Conservation (phyloP, 2,329 filamentous ascomycete species). For the Hortaea sp. region DNA sequence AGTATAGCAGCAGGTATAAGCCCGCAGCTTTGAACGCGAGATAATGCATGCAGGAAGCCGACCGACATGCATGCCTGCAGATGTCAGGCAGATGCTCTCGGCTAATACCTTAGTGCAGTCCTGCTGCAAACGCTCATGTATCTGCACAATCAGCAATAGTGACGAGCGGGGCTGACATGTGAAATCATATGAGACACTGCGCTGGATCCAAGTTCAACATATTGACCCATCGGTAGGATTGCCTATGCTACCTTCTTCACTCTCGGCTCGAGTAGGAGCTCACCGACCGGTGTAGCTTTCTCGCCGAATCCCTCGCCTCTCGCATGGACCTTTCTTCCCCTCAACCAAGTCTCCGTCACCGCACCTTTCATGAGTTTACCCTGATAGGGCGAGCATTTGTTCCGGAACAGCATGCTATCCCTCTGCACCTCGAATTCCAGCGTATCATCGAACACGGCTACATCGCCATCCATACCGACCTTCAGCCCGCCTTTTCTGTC, state of each 20-base stretch:
- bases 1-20: too few relatives aligned
- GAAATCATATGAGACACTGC: not conserved
- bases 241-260: constrained; percentile 24
- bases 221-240: too few relatives aligned
- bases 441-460: constrained; percentile 86
- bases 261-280: constrained; percentile 42
- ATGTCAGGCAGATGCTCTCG: too few relatives aligned
- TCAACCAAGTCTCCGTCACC: constrained; percentile 76
- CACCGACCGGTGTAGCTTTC: constrained; percentile 41
- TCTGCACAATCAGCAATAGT: too few relatives aligned
- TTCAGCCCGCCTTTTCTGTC: constrained; percentile 71
- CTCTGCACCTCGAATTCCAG: constrained; percentile 57
- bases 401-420: constrained; percentile 89
- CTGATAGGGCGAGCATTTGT: constrained; percentile 86
- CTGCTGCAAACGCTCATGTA: too few relatives aligned
- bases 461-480: constrained; percentile 77
- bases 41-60: too few relatives aligned
- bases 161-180: too few relatives aligned
- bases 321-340: constrained; percentile 65
- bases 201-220: not conserved
- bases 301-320: constrained; percentile 55
- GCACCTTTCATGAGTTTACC: constrained; percentile 67
- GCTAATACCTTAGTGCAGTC: too few relatives aligned
- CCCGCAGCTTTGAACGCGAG: too few relatives aligned
- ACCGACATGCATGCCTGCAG: too few relatives aligned